A percentile compares a stretch with the other conserved stretches of the same genome.
phyloP scores from a whole-genome alignment of 305 asterid species.

The Lippia alba region DNA sequence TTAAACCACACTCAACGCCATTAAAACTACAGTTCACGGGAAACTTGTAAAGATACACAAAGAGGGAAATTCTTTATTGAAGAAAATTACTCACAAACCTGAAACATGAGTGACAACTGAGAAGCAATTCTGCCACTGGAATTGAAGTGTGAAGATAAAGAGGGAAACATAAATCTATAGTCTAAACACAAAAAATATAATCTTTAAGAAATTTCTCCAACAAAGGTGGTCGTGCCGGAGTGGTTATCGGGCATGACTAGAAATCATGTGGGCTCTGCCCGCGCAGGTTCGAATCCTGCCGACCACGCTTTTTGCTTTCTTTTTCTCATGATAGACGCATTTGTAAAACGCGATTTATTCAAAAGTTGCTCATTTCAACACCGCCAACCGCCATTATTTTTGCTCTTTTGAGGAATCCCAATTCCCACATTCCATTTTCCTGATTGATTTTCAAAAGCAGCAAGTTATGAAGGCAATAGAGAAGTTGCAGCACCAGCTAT shows the following conservation, averaged over 20 bases:
- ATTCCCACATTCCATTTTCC: background rate
- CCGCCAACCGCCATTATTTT: background rate
- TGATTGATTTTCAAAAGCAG: background rate
- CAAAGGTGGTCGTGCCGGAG: conserved; percentile 99
- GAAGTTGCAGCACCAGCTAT: conserved; percentile 63
- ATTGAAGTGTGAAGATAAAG: conserved; percentile 28
- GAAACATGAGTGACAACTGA: conserved; percentile 30
- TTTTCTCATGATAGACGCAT: background rate
- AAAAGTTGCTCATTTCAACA: conserved; percentile 2
- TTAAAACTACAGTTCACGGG: background rate
- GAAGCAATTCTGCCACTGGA: conserved; percentile 12
- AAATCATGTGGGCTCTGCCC: conserved; percentile 99
- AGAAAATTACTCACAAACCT: conserved; percentile 26
- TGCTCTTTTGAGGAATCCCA: background rate
- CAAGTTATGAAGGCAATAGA: conserved; percentile 48
- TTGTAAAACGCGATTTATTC: background rate
- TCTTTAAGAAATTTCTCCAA: background rate
- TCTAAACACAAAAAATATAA: too few relatives aligned
- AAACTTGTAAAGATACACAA: background rate
- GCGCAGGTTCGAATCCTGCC: conserved; percentile 99
- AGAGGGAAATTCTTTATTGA: background rate
- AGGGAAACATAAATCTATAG: background rate
- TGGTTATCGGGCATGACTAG: conserved; percentile 99
- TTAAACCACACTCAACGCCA: conserved; percentile 12
- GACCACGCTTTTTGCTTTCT: conserved; percentile 55